Conservation (phyloP, 1,139 yeast species). For the Suhomyces choctaworum region DNA sequence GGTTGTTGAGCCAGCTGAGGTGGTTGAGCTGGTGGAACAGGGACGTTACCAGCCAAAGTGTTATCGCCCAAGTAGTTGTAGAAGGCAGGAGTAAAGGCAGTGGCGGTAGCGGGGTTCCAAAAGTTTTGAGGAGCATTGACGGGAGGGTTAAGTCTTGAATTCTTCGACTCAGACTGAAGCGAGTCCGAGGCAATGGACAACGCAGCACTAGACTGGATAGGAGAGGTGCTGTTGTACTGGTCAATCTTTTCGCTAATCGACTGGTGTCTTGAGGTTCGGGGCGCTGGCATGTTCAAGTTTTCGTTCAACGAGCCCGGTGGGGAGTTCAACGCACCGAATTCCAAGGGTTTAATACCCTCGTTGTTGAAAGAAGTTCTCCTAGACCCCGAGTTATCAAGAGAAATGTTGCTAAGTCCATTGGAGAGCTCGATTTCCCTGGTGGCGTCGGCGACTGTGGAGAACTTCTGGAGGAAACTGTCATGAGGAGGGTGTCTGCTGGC, state of each 20-base stretch:
- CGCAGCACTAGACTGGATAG: constrained; percentile 48
- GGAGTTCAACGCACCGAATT: constrained; percentile 25
- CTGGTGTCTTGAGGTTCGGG: constrained; percentile 50
- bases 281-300: constrained; percentile 45
- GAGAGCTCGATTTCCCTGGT: constrained; percentile 70
- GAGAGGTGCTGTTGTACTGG: constrained; percentile 53
- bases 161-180: constrained; percentile 14
- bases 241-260: constrained; percentile 68
- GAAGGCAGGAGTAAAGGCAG: constrained; percentile 53
- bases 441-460: constrained; percentile 75
- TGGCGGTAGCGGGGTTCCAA: constrained; percentile 68
- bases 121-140: constrained; percentile 36
- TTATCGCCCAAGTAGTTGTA: constrained; percentile 33
- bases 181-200: constrained; percentile 36
- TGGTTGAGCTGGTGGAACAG: constrained; percentile 15
- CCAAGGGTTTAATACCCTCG: constrained; percentile 24
- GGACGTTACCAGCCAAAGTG: constrained; percentile 16
- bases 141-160: constrained; percentile 10
- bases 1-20: constrained; percentile 12
- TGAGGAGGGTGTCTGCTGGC: constrained; percentile 49
- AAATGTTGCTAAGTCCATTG: constrained; percentile 29
- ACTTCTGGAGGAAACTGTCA: constrained; percentile 62
- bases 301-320: constrained; percentile 56
- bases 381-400: constrained; percentile 29
- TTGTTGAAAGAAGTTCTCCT: constrained; percentile 54